These are phyloP conservation scores for Phaeosphaeriaceae sp. DNA, from an alignment of 2,329 filamentous ascomycete species.

Conservation along the genomic window DNA sequence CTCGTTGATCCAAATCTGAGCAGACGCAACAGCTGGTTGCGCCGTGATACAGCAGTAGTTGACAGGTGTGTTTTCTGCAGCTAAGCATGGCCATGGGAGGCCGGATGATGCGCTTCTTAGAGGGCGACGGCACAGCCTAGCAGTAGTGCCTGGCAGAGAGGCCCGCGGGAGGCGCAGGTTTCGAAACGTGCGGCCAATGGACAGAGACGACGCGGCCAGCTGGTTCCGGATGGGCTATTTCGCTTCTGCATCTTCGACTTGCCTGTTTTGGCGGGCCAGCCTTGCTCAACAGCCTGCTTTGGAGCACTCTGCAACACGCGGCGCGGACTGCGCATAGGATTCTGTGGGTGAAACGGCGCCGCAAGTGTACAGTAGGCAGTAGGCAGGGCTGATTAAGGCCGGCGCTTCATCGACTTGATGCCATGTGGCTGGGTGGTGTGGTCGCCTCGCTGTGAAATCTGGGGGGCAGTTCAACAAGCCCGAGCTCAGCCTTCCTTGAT, in stretches of 20 bases:
- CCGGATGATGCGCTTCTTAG: background rate
- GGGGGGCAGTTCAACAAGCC: constrained; percentile 7
- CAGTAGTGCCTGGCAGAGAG: background rate
- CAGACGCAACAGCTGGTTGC: background rate
- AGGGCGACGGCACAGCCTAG: background rate
- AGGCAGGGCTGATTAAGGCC: background rate
- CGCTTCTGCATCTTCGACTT: constrained; percentile 2
- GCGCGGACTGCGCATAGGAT: background rate
- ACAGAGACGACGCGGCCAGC: background rate
- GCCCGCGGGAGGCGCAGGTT: constrained; percentile 6
- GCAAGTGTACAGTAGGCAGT: background rate
- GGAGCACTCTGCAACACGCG: background rate
- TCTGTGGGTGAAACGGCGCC: background rate
- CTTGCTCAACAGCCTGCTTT: background rate
- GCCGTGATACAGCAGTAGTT: background rate
- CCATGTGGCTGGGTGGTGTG: background rate
- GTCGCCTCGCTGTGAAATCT: background rate
- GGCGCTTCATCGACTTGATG: background rate
- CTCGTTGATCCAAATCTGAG: background rate
- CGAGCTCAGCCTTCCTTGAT: constrained; percentile 9
- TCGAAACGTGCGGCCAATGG: constrained; percentile 22
- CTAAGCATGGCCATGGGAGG: background rate
- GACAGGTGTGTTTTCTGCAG: background rate
- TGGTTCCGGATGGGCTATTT: constrained; percentile 9
- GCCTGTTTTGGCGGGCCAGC: constrained; percentile 3